phyloP scores from a whole-genome alignment of 768 basidiomycete species.

The Leccinum variicolor region DNA sequence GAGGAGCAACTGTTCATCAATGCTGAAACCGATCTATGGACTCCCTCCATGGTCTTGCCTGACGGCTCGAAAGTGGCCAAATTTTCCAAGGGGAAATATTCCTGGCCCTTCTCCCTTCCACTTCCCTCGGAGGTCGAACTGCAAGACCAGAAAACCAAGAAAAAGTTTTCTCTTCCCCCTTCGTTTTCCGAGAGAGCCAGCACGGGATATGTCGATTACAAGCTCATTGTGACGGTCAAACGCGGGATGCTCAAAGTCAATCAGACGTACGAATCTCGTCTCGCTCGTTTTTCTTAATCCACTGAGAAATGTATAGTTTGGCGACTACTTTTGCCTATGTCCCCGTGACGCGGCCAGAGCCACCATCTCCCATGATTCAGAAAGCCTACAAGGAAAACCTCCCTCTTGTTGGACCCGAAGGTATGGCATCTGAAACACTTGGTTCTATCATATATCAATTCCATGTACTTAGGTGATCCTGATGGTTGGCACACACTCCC shows the following conservation, averaged over 20 bases:
- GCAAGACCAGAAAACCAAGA: conserved; percentile 35
- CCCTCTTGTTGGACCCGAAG: conserved; percentile 35
- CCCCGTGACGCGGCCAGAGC: conserved; percentile 32
- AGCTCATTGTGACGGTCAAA: conserved; percentile 46
- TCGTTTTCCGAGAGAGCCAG: conserved; percentile 55
- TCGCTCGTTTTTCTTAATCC: neutral
- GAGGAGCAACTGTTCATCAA: conserved; percentile 49
- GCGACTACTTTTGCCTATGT: conserved; percentile 32
- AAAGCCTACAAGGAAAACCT: conserved; percentile 35
- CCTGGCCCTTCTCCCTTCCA: conserved; percentile 47
- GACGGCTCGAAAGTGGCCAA: conserved; percentile 23
- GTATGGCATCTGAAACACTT: neutral
- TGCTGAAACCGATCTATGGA: conserved; percentile 42
- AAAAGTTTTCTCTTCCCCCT: conserved; percentile 44
- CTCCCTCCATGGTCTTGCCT: conserved; percentile 24
- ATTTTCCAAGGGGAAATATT: conserved; percentile 43
- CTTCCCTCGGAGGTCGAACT: conserved; percentile 44
- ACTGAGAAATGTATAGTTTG: conserved; percentile 23
- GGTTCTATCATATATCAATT: neutral
- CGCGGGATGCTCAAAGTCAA: conserved; percentile 48
- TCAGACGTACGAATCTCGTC: conserved; percentile 37
- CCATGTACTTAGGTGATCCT: conserved; percentile 28
- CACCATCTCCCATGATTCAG: conserved; percentile 35
- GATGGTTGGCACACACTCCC: conserved; percentile 38
- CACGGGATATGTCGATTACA: conserved; percentile 56